Evolutionary conservation across 2,329 filamentous ascomycete genomes (phyloP).

Genomic region (Phaeosphaeria sp.): DNA sequence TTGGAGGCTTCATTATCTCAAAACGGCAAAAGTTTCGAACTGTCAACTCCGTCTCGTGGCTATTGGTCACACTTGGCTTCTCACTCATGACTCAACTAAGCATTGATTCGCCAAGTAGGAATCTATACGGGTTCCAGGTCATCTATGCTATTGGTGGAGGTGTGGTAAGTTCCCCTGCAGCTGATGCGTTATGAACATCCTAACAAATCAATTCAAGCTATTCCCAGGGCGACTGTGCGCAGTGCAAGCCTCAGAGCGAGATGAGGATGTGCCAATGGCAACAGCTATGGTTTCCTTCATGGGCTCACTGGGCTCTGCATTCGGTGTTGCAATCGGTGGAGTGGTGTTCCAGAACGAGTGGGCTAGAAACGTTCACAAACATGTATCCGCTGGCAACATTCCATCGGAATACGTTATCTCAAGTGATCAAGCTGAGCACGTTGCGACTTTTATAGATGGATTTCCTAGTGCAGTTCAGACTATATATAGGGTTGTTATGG

Average conservation of each 20-base stretch:
- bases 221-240: not conserved
- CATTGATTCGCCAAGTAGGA: not conserved
- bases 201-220: not conserved
- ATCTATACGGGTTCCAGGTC: not conserved
- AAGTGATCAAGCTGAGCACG: not conserved
- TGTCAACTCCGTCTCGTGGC: not conserved
- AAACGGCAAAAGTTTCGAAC: not conserved
- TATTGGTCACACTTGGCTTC: not conserved
- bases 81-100: not conserved
- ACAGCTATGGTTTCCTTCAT: not conserved
- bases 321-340: not conserved
- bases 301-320: not conserved
- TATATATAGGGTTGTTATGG: not conserved
- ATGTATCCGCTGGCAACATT: not conserved
- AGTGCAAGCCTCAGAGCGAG: not conserved
- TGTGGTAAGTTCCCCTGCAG: not conserved
- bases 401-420: not conserved
- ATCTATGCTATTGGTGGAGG: not conserved
- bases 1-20: not conserved
- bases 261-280: not conserved
- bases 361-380: not conserved
- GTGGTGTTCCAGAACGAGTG: not conserved
- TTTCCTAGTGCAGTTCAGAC: not conserved
- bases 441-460: not conserved
- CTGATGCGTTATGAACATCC: not conserved